phyloP scores from a whole-genome alignment of 73 alveolate genomes.

The Durusdinium trenchii region DNA sequence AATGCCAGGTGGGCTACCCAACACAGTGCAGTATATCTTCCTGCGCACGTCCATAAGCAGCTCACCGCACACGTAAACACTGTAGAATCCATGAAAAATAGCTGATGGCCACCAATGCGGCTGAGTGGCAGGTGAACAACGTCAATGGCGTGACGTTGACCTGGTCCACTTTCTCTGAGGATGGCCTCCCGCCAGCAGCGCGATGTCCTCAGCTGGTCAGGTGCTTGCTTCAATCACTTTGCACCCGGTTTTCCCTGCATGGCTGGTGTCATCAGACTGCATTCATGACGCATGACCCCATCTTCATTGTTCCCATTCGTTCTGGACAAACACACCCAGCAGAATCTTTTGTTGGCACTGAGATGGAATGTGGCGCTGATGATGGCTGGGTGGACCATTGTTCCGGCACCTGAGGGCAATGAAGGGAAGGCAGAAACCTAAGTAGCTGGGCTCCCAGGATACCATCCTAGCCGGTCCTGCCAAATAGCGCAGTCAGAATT shows the following conservation, averaged over 20 bases:
- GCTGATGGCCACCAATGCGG: background rate
- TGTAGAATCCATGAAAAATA: too few species aligned
- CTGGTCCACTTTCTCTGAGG: background rate
- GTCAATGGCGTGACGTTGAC: background rate
- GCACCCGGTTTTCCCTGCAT: background rate
- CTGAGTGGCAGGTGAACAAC: background rate
- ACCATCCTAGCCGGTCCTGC: too few species aligned
- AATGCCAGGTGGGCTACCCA: background rate
- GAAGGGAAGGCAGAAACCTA: too few species aligned
- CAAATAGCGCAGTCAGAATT: too few species aligned
- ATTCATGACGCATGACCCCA: background rate
- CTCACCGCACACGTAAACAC: too few species aligned
- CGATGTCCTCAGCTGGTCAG: background rate
- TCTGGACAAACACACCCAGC: background rate
- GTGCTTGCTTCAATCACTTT: background rate
- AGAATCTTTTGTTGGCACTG: background rate
- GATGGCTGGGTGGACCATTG: conserved; percentile 6
- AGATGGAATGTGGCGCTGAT: conserved; percentile 28
- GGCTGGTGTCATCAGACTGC: background rate
- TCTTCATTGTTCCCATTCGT: background rate
- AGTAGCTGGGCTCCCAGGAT: too few species aligned
- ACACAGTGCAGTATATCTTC: background rate
- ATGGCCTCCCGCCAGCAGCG: background rate
- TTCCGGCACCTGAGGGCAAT: background rate
- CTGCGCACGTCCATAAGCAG: too few species aligned